phyloP scores from a whole-genome alignment of 768 basidiomycete species.

The Lepiota venenata region DNA sequence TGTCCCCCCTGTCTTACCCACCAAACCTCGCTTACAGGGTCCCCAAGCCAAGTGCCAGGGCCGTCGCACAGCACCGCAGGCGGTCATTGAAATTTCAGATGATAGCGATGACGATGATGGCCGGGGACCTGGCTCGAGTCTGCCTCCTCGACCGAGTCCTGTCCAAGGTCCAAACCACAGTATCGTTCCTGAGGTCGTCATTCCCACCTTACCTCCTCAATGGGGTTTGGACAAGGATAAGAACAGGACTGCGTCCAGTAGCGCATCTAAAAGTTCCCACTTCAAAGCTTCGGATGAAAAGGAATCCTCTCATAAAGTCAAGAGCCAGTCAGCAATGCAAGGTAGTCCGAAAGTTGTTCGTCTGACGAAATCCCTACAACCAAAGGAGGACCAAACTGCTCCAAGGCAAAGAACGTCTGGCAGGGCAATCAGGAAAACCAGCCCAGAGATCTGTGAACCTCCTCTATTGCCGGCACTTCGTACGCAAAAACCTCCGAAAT shows the following conservation, averaged over 20 bases:
- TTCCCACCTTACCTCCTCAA: conserved; percentile 1
- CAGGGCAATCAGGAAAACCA: neutral
- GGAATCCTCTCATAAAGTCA: too few species aligned
- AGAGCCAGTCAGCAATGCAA: too few species aligned
- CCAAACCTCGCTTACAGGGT: neutral
- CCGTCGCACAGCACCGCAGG: neutral
- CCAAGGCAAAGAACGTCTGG: neutral
- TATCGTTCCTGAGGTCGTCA: conserved; percentile 2
- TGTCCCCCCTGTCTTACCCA: neutral
- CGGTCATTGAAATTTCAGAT: conserved; percentile 6
- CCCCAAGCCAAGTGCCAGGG: neutral
- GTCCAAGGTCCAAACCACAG: neutral
- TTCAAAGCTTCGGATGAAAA: too few species aligned
- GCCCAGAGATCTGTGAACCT: neutral
- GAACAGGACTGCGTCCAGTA: too few species aligned
- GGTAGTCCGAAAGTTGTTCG: too few species aligned
- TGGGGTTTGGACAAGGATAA: neutral
- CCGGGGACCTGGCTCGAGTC: neutral
- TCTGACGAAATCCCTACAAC: too few species aligned
- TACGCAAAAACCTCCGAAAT: neutral
- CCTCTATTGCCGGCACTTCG: neutral
- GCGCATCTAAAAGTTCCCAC: too few species aligned
- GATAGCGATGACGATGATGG: neutral
- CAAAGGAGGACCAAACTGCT: neutral
- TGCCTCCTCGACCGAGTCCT: neutral